Evolutionary conservation across 1,139 yeast genomes (phyloP).

Genomic region (Zygoascus hellenicus): DNA sequence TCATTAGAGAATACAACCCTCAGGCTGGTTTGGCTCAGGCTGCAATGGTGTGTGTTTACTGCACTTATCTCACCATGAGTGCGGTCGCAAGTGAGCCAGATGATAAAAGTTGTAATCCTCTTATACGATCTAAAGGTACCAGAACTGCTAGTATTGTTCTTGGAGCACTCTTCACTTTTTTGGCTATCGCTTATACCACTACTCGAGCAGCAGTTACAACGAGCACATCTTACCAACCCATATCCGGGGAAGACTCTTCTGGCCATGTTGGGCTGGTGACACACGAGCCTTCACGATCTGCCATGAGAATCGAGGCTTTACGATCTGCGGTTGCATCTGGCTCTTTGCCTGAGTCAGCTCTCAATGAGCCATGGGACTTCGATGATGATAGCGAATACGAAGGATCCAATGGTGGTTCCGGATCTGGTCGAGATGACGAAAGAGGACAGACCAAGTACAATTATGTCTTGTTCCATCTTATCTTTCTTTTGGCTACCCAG

Average conservation of each 20-base stretch:
- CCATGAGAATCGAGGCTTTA: slow-evolving; percentile 82
- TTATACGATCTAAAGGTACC: slow-evolving; percentile 83
- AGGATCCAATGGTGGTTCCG: slow-evolving; percentile 22
- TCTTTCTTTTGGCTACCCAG: slow-evolving; percentile 93
- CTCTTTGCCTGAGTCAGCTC: slow-evolving; percentile 86
- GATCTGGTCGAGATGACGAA: slow-evolving; percentile 52
- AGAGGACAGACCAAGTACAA: slow-evolving; percentile 69
- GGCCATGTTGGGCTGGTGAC: slow-evolving; percentile 30
- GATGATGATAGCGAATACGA: slow-evolving; percentile 38
- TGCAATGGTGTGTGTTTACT: slow-evolving; percentile 90
- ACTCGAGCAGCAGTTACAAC: slow-evolving; percentile 77
- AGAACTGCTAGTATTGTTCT: slow-evolving; percentile 81
- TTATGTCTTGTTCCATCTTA: slow-evolving; percentile 81
- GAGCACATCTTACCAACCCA: slow-evolving; percentile 33
- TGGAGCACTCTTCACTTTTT: slow-evolving; percentile 90
- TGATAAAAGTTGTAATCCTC: slow-evolving; percentile 84
- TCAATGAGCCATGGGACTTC: slow-evolving; percentile 57
- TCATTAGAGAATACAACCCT: slow-evolving; percentile 86
- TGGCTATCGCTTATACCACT: slow-evolving; percentile 95
- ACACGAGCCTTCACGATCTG: slow-evolving; percentile 59
- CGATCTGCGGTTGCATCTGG: slow-evolving; percentile 95
- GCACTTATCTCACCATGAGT: slow-evolving; percentile 85
- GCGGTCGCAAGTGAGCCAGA: slow-evolving; percentile 98
- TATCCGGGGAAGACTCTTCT: slow-evolving; percentile 25
- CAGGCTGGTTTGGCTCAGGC: slow-evolving; percentile 96